Evolutionary conservation across 768 basidiomycete species (phyloP), one percentile per base, ranked within the genome.

Genomic region (Termitomyces sp.): DNA sequence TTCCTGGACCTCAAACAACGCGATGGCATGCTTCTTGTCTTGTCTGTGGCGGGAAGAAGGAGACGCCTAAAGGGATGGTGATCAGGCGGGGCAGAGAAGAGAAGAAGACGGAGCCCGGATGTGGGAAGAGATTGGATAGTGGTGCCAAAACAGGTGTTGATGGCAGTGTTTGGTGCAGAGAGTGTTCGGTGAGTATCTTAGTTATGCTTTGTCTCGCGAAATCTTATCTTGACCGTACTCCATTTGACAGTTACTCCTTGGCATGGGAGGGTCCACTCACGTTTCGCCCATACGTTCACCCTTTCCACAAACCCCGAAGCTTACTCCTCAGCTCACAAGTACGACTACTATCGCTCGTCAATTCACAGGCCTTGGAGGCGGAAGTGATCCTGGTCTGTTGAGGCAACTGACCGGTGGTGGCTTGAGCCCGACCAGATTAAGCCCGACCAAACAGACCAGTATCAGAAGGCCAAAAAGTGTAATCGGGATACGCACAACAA

Each of bases 121-220:
- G 92, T 63, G 87, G 90, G 10, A 94, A 94, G 74, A 84, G 79
- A 61, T 70, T 93, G 14, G 92, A 94, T 66, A 90, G 89, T 62
- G 90, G 85, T 26, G 92, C 92, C 13, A 92, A 88, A 71, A 79
- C 75, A 33, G 89, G 87, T 65, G 73, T 70, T 10, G 81, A 86
- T 38, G 87, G 87, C 0, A 79, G 81, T 13, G 82, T 92, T 30
- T 93, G 90, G 88, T 94, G 92, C 70, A 79, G 90, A 63, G 90
- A 92, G 70, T 94, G 92, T 69, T 74, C 85, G 66, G 91, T 92
- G 62, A 73, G 84, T 73, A 22, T 46, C 24, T 18, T 40, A 32
- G 20, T 43, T 26, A 16, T 28, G 47, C 26, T 38, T 8, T 20
- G 20, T 41, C 40, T 20, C n/a, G 47, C 20, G n/a, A 13, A 52